These are phyloP conservation scores for Tagetes patula DNA, from an alignment of 129 eudicot genomes.

Conservation along the genomic window DNA sequence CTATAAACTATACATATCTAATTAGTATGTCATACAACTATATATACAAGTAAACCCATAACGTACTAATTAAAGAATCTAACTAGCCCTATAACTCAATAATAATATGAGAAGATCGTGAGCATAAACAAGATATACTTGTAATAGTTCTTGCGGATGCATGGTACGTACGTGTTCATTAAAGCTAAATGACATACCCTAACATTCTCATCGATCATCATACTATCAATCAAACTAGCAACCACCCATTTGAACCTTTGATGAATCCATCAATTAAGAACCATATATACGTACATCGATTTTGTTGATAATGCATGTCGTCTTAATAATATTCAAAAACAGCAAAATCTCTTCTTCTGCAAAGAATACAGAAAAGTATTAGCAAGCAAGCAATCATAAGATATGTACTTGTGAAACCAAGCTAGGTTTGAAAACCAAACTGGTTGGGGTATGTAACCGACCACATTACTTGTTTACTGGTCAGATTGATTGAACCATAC, in stretches of 20 bases:
- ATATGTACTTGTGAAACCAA: background rate
- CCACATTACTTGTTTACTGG: background rate
- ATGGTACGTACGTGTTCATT: too few species aligned
- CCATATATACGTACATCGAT: background rate
- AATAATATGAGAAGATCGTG: background rate
- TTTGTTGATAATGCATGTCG: slow-evolving; percentile 4
- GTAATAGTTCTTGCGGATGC: slow-evolving; percentile 17
- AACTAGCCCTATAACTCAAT: slow-evolving; percentile 23
- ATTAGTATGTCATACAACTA: background rate
- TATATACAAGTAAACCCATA: background rate
- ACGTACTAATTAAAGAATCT: background rate
- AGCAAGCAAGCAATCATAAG: slow-evolving; percentile 7
- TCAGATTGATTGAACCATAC: background rate
- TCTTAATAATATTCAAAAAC: slow-evolving; percentile 27
- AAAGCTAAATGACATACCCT: slow-evolving; percentile 25
- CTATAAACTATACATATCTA: background rate
- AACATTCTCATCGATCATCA: slow-evolving; percentile 22
- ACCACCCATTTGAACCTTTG: slow-evolving; percentile 14
- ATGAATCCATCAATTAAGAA: slow-evolving; percentile 21
- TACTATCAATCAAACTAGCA: slow-evolving; percentile 8
- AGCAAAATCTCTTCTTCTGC: slow-evolving; percentile 34
- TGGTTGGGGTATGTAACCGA: too few species aligned
- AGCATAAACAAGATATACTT: slow-evolving; percentile 12
- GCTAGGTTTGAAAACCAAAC: background rate
- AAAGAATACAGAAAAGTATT: slow-evolving; percentile 11